Evolutionary conservation across 2,329 filamentous ascomycete species (phyloP).

Genomic region (Sporothrix humicola): DNA sequence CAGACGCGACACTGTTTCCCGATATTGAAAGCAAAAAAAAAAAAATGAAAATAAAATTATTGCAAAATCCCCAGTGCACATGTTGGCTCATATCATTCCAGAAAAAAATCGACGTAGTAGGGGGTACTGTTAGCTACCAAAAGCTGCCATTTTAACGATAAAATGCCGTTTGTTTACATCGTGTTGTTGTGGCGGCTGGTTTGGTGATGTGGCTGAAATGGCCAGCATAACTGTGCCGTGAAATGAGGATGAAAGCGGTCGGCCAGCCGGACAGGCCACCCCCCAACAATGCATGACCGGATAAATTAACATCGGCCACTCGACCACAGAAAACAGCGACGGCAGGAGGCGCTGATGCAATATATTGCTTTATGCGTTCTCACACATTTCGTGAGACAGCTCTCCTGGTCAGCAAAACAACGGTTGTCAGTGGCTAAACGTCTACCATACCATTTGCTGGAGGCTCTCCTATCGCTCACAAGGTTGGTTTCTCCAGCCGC

Average conservation of each 20-base stretch:
- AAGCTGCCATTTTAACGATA: no score
- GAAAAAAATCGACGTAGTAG: no score
- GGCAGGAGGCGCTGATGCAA: background rate
- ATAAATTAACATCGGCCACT: background rate
- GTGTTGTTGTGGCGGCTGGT: slow-evolving; percentile 7
- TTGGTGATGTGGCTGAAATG: slow-evolving; percentile 6
- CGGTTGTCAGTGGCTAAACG: background rate
- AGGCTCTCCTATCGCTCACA: background rate
- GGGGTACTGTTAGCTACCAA: no score
- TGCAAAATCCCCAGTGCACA: no score
- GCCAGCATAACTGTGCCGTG: background rate
- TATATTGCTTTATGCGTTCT: background rate
- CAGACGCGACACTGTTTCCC: no score
- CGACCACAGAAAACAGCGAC: background rate
- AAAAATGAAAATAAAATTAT: no score
- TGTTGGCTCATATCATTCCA: no score
- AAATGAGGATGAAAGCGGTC: background rate
- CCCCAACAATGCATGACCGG: background rate
- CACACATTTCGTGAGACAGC: background rate
- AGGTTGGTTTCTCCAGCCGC: background rate
- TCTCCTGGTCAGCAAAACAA: background rate
- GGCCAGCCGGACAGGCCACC: background rate
- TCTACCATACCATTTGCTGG: background rate
- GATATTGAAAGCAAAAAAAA: no score
- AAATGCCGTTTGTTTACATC: background rate